Evolutionary conservation across 2,329 filamentous ascomycete species (phyloP), one percentile per base, ranked within the genome.

Genomic region (Microcyclospora tardicrescens): DNA sequence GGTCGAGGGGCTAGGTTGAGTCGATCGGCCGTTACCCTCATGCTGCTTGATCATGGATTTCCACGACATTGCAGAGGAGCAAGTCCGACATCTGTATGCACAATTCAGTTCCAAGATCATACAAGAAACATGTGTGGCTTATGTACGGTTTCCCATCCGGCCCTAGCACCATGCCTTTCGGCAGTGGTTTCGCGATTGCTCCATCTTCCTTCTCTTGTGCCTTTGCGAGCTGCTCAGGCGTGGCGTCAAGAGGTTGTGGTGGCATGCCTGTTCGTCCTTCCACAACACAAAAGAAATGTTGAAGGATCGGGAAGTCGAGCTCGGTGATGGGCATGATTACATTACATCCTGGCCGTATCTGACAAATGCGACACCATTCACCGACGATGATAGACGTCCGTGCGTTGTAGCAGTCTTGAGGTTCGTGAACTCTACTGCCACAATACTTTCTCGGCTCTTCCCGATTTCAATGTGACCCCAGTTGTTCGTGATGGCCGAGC

Each of bases 101-200:
- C 19, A 24, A 24, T 8, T 24, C 19, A 24, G 19, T 8, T 24
- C 19, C 8, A 24, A 8, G 5, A 24, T 24, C 19, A 24, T 8
- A 24, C 19, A 8, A 24, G 19, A 5, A 8, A 24, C 8, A 24
- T 24, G 19, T 24, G 16, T 11, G 19, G 14, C 15, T n/a, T 2
- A 62, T 81, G 67, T 63, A 89, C 84, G 84, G 84, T 62, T 91
- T 91, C 40, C 84, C 84, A 64, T 91, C 82, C 46, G 80, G 80
- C 34, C 79, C 84, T 28, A 89, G 63, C 29, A 89, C 72, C 2
- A 89, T 69, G 46, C 82, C 81, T 53, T 80, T 83, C 12, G 81
- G 74, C 24, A 81, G 62, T 53, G 69, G 73, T 54, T 72, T 72
- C 16, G 69, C 62, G 35, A 44, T 51, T 2, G 42, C 46, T 27